Evolutionary conservation across 352 stramenopile genomes (phyloP).

Genomic region (Paralagenidium karlingii): DNA sequence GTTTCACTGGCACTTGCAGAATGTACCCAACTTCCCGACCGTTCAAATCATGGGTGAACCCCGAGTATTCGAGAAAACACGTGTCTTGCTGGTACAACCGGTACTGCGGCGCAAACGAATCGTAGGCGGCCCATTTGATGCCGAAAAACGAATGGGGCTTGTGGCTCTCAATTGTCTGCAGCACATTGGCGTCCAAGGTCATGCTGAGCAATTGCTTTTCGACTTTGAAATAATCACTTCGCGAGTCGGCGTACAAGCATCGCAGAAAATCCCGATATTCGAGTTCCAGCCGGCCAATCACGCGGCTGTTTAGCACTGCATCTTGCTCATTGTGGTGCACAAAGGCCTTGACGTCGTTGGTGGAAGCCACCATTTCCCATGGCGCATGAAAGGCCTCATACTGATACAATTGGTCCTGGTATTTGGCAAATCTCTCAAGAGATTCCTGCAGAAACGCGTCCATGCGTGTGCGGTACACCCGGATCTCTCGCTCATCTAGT

Average conservation of each 20-base stretch:
- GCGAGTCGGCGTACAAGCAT: not conserved
- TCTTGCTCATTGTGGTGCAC: no score
- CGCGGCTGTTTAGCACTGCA: no score
- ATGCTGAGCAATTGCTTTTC: not conserved
- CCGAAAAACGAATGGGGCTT: not conserved
- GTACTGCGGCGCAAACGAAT: not conserved
- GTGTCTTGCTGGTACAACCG: not conserved
- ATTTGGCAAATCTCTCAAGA: not conserved
- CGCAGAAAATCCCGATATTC: not conserved
- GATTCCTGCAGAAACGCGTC: not conserved
- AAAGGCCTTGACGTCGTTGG: not conserved
- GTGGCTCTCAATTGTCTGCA: not conserved
- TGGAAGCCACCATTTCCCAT: not conserved
- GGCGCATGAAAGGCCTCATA: not conserved
- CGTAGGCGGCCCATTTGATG: not conserved
- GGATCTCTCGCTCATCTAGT: conserved; percentile 2
- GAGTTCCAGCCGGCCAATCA: not conserved
- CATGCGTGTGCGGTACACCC: not conserved
- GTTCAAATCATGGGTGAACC: not conserved
- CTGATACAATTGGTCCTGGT: not conserved
- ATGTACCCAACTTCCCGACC: not conserved
- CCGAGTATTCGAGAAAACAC: not conserved
- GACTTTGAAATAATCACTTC: not conserved
- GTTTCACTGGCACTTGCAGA: not conserved
- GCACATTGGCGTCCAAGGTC: not conserved